A percentile compares a stretch with the other conserved stretches of the same genome.
These are phyloP conservation scores for Cerrena zonata DNA, from an alignment of 1,284 basidiomycete genomes.

Conservation along the genomic window DNA sequence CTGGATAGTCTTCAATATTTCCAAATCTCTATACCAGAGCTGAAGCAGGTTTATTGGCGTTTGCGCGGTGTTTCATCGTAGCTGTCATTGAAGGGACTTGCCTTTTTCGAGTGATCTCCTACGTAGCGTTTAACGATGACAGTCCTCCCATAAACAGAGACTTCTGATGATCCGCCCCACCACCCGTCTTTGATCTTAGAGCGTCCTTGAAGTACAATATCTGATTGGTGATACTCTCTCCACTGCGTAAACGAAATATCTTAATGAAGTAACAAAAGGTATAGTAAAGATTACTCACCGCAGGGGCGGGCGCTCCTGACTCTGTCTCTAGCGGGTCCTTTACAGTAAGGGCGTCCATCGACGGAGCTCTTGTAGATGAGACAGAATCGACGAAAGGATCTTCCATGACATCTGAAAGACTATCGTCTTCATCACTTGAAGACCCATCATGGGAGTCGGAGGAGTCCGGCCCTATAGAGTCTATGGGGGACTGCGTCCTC, in stretches of 20 bases:
- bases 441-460: background rate
- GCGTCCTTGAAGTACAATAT: slow-evolving; percentile 36
- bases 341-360: background rate
- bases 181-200: slow-evolving; percentile 36
- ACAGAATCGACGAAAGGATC: background rate
- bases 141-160: slow-evolving; percentile 34
- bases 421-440: no score
- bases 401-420: background rate
- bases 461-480: background rate
- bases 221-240: slow-evolving; percentile 44
- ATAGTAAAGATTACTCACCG: no score
- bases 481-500: background rate
- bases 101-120: slow-evolving; percentile 23
- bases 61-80: background rate
- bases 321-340: no score
- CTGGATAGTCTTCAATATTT: slow-evolving; percentile 43
- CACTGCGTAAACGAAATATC: slow-evolving; percentile 30
- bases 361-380: background rate
- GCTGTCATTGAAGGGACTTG: slow-evolving; percentile 10
- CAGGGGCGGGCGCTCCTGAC: no score
- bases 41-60: slow-evolving; percentile 16
- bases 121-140: slow-evolving; percentile 43
- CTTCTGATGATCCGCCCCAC: slow-evolving; percentile 41
- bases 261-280: background rate
- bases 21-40: slow-evolving; percentile 49